A percentile compares a stretch with the other conserved stretches of the same genome.
phyloP scores from a whole-genome alignment of 495 filamentous ascomycete genomes.

The Penicillium canariense region DNA sequence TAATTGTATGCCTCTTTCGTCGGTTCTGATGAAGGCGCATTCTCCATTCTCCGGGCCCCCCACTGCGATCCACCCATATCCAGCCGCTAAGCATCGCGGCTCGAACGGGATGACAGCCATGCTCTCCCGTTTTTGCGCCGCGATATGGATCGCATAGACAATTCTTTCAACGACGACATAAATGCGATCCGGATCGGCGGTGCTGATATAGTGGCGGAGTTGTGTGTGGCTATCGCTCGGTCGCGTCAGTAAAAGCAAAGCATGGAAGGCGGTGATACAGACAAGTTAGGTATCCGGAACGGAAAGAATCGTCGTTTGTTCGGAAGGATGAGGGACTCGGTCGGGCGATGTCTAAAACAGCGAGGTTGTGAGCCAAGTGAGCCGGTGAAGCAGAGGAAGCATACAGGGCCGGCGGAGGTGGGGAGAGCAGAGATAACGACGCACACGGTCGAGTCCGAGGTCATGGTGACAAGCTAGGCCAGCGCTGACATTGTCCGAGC shows the following conservation, averaged over 20 bases:
- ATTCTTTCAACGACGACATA: constrained; percentile 78
- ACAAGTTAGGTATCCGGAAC: constrained; percentile 71
- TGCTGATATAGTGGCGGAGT: constrained; percentile 85
- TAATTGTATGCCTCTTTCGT: constrained; percentile 32
- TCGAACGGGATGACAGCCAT: constrained; percentile 77
- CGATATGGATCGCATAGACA: constrained; percentile 70
- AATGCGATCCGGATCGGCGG: constrained; percentile 68
- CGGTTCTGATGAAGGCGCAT: constrained; percentile 73
- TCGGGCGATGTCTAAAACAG: constrained; percentile 51
- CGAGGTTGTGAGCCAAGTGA: constrained; percentile 8
- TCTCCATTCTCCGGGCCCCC: constrained; percentile 80
- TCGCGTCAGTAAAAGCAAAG: constrained; percentile 8
- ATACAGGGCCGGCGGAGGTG: constrained; percentile 5
- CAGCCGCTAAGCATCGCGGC: constrained; percentile 79
- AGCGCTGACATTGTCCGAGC: constrained; percentile 36
- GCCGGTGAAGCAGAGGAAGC: constrained; percentile 4
- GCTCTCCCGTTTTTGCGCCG: constrained; percentile 67
- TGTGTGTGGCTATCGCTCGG: constrained; percentile 72
- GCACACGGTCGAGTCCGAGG: constrained; percentile 45
- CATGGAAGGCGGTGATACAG: constrained; percentile 33
- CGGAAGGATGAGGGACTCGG: constrained; percentile 57
- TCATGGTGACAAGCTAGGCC: constrained; percentile 41
- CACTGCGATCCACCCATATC: constrained; percentile 83
- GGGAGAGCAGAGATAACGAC: constrained; percentile 18
- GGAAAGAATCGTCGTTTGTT: constrained; percentile 73